Percentiles rank a stretch among this genome's conserved stretches.
These are phyloP conservation scores for Trichosporon faecale DNA, from an alignment of 1,284 basidiomycete species.

Conservation along the genomic window DNA sequence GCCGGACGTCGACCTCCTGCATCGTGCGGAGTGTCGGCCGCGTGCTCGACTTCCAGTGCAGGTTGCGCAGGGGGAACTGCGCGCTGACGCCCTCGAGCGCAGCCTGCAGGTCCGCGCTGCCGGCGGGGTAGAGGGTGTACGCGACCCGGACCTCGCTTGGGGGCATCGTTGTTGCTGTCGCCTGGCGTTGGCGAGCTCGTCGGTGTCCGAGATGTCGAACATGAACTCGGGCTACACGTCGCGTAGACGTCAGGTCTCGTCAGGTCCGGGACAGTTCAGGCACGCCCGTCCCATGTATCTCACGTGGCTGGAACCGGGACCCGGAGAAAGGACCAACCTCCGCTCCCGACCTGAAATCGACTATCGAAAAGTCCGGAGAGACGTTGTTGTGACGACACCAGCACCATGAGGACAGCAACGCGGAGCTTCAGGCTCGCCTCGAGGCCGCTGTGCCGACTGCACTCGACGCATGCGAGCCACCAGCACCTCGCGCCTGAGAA, in stretches of 20 bases:
- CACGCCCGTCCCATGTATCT: not conserved
- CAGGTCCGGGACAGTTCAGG: not conserved
- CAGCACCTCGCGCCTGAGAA: not conserved
- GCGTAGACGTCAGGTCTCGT: not conserved
- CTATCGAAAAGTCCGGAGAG: not conserved
- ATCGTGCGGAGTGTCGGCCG: conserved; percentile 74
- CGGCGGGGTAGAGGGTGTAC: conserved; percentile 45
- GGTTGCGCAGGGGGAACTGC: conserved; percentile 78
- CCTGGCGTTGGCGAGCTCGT: not conserved
- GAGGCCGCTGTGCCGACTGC: not conserved
- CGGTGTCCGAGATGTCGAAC: not conserved
- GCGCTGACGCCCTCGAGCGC: conserved; percentile 63
- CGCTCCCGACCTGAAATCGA: not conserved
- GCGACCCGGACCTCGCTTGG: conserved; percentile 40
- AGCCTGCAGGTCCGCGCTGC: conserved; percentile 50
- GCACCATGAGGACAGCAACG: not conserved
- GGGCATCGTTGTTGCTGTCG: conserved; percentile 23
- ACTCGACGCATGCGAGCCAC: not conserved
- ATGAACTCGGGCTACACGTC: conserved; percentile 2
- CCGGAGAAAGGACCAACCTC: not conserved
- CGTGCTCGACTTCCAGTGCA: conserved; percentile 80
- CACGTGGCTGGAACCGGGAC: not conserved
- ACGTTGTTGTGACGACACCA: not conserved
- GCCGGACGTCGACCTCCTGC: conserved; percentile 73
- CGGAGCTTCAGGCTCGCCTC: not conserved